Base-by-base conservation (phyloP, 345 rosid genomes). In the Syzygium jambos region DNA sequence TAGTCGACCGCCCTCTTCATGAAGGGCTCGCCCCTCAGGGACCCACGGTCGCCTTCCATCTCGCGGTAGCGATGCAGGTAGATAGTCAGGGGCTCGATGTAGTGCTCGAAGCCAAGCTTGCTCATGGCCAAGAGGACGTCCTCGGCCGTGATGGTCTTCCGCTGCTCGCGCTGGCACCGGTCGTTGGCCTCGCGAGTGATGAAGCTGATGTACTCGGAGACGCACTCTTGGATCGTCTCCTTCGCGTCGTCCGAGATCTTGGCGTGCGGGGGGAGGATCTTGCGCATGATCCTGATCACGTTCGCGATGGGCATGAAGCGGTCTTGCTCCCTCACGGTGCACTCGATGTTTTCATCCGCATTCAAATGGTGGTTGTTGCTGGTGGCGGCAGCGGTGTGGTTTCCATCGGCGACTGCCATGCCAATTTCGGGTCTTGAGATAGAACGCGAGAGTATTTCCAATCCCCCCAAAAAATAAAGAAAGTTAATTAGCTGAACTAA, bases 121-220 rank as follows among this genome's bases (percentile, higher is more conserved):
- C 95, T 95, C 98, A 97, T 96, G 2, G 99, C 98, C 96, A 96
- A 97, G 46, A 96, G 91, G 59, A 96, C 94, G 51, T 97, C 99
- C 91, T 97, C 99, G 0, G 99, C 98, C 1, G 98, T 97, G 84
- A 97, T 95, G 78, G 99, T 97, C 94, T 96, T 97, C 87, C 98
- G 95, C 92, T 96, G 99, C 95, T 96, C 99, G 1, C 93, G 91
- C 91, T 95, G 98, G 94, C 99, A 97, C 23, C 96, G 95, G 89
- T 97, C 99, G 17, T 97, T 97, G 89, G 99, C 99, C 84, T 97
- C 99, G 1, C 99, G 98, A 0, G 99, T 97, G 87, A 97, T 91
- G 94, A 97, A 96, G 93, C 98, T 97, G 93, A 97, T 97, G 96
- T 91, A 97, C 93, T 96, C 99, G 0, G 99, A 97, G 51, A 96